These are phyloP conservation scores for Morella rubra DNA, from an alignment of 306 rosid genomes.

Conservation along the genomic window DNA sequence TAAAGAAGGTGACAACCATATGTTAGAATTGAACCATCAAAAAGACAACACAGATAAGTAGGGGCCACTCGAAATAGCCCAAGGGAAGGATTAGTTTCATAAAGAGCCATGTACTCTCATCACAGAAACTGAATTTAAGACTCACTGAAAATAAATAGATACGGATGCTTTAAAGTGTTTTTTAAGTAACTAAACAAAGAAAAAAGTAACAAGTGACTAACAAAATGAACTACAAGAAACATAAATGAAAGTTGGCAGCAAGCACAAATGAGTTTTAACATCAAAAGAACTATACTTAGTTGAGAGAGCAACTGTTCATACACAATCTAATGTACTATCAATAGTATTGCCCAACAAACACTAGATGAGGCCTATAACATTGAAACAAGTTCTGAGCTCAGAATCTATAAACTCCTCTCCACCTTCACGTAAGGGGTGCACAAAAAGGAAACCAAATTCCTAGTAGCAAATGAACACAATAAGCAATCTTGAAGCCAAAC, in stretches of 20 bases:
- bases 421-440: too few relatives aligned
- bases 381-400: not conserved
- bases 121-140: not conserved
- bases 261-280: not conserved
- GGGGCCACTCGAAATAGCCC: not conserved
- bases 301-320: not conserved
- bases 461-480: not conserved
- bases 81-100: not conserved
- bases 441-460: not conserved
- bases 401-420: not conserved
- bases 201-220: not conserved
- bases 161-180: not conserved
- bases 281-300: not conserved
- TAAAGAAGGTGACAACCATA: not conserved
- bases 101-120: not conserved
- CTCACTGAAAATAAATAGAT: not conserved
- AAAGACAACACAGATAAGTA: not conserved
- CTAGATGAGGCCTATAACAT: not conserved
- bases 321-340: not conserved
- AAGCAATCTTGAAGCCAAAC: constrained; percentile 9
- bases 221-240: not conserved
- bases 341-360: not conserved
- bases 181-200: not conserved
- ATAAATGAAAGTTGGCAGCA: not conserved
- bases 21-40: not conserved